Evolutionary conservation across 495 filamentous ascomycete genomes (phyloP).

Genomic region (Penicillium atrosanguineum): DNA sequence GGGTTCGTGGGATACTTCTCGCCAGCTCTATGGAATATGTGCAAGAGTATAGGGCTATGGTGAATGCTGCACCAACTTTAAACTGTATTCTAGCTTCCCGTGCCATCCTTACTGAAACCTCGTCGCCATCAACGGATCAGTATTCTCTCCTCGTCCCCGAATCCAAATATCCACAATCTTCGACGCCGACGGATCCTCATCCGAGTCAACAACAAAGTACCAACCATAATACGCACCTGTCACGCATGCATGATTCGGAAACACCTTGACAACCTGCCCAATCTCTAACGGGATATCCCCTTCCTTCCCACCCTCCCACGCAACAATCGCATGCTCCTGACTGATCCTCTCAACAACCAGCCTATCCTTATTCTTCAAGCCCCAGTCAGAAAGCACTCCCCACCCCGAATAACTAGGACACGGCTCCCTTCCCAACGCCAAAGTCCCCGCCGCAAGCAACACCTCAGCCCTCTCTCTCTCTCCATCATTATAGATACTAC

Average conservation of each 20-base stretch:
- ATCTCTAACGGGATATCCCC: slow-evolving; percentile 27
- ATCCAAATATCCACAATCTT: slow-evolving; percentile 70
- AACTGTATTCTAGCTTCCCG: neutral
- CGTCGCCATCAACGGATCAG: slow-evolving; percentile 15
- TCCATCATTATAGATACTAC: slow-evolving; percentile 61
- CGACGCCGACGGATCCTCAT: slow-evolving; percentile 48
- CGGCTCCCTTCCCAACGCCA: slow-evolving; percentile 76
- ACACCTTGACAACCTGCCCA: slow-evolving; percentile 60
- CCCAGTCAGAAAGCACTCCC: slow-evolving; percentile 70
- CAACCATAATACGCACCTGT: slow-evolving; percentile 69
- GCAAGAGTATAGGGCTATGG: neutral
- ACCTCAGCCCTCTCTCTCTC: slow-evolving; percentile 55
- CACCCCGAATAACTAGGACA: slow-evolving; percentile 67
- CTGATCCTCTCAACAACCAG: slow-evolving; percentile 35
- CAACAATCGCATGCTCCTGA: slow-evolving; percentile 37
- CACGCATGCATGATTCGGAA: slow-evolving; percentile 86
- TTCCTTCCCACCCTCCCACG: slow-evolving; percentile 18
- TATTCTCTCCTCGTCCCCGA: slow-evolving; percentile 27
- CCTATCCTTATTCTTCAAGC: slow-evolving; percentile 5
- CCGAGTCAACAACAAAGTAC: slow-evolving; percentile 74
- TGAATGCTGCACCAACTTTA: neutral
- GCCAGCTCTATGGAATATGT: neutral
- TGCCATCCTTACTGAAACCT: slow-evolving; percentile 8
- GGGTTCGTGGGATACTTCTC: neutral
- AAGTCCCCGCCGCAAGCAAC: slow-evolving; percentile 65